Conservation (phyloP, 441 rosid species). For the Eruca vesicaria region DNA sequence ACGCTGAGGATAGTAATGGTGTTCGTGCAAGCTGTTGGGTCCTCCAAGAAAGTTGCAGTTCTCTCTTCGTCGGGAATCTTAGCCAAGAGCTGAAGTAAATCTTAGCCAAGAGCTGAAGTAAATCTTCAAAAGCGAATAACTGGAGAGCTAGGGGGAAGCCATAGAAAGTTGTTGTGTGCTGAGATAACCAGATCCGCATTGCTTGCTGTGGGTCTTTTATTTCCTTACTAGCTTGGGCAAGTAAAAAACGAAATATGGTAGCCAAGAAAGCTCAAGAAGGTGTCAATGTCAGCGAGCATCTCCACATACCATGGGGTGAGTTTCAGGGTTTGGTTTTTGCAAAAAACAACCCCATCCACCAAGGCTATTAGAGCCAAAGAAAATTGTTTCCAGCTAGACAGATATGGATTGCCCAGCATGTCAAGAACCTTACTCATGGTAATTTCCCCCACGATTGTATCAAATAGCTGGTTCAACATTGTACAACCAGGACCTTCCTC, state of each 20-base stretch:
- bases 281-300: neutral
- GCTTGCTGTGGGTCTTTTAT: neutral
- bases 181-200: neutral
- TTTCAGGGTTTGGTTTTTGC: neutral
- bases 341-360: neutral
- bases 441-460: neutral
- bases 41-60: neutral
- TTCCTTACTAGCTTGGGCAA: neutral
- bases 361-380: neutral
- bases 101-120: neutral
- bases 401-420: neutral
- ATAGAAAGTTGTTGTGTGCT: neutral
- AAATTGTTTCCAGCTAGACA: neutral
- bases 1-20: neutral
- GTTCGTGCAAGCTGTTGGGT: neutral
- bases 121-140: neutral
- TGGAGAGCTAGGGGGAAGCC: neutral
- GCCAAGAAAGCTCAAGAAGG: neutral
- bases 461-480: neutral
- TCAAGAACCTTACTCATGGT: neutral
- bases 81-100: too few species aligned
- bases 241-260: neutral
- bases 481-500: neutral
- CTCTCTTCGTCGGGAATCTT: neutral
- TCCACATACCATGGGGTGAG: neutral